Evolutionary conservation across 1,139 yeast genomes (phyloP), one percentile per base, ranked within the genome.

Genomic region (Taphrina pruni): DNA sequence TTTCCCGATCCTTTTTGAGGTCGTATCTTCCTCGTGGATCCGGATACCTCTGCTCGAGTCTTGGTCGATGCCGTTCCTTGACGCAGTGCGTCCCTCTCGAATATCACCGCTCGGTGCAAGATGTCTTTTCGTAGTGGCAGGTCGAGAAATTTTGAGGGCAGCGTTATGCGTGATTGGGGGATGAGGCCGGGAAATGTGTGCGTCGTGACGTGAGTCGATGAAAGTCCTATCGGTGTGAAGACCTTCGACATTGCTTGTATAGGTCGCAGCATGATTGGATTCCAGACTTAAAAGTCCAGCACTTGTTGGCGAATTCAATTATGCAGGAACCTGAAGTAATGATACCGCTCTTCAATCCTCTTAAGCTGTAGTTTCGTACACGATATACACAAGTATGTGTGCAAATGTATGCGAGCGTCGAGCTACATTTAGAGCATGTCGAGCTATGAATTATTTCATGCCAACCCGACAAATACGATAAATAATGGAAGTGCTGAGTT

Each of bases 1-100:
- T 85, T 84, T 79, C 99, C 99, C 20, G 92, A 81, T 73, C 99
- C 98, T 80, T 94, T 94, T 80, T 94, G 99, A 36, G 92, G 91
- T 69, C 87, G 83, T 74, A 94, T 82, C 78, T 94, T 94, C 76
- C 86, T 85, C 78, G 95, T 86, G 38, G 97, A 89, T 78, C 86
- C 93, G 70, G 94, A 93, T 80, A 89, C 89, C 75, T 91, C 96
- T 58, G 90, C 86, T 78, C 97, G 88, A 70, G 94, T 89, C 32
- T 64, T 62, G 32, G 72, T 66, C 77, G 88, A 88, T 1, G 92
- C 88, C 0, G 97, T 85, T 55, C 97, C 97, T 12, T 90, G 97
- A 79, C 98, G 87, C 73, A 88, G 87, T 72, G 86, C 86, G 76
- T 95, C 97, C 55, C 94, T 90, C 81, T 94, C 99, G 81, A 83